Conservation (phyloP, 2,329 filamentous ascomycete genomes). For the Trichoderma lentiforme region DNA sequence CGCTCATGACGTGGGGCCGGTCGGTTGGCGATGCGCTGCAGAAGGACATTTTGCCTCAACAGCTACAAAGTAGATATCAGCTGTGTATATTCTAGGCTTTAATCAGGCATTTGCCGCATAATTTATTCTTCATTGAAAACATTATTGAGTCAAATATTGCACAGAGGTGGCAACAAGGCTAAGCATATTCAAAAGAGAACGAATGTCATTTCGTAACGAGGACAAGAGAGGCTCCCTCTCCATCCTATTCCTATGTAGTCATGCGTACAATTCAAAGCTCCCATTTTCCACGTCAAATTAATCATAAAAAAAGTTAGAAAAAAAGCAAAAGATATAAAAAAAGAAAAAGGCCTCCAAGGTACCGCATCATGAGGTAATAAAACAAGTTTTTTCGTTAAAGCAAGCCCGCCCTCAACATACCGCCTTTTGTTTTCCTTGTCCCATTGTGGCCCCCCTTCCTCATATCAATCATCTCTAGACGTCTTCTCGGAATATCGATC, state of each 20-base stretch:
- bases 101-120: background rate
- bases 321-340: background rate
- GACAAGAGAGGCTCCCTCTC: background rate
- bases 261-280: background rate
- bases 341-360: background rate
- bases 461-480: slow-evolving; percentile 35
- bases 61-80: background rate
- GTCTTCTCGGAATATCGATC: slow-evolving; percentile 68
- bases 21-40: background rate
- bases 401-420: background rate
- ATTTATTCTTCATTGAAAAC: background rate
- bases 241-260: background rate
- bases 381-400: background rate
- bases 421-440: background rate
- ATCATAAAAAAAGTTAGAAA: background rate
- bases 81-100: background rate
- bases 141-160: background rate
- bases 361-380: background rate
- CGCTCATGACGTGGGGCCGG: slow-evolving; percentile 2
- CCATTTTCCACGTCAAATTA: background rate
- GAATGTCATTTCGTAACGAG: background rate
- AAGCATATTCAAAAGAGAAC: background rate
- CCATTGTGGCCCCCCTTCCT: background rate
- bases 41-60: background rate
- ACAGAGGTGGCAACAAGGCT: background rate